Evolutionary conservation across 805 yeast species (phyloP), one percentile per base, ranked within the genome.

Genomic region (Yamadazyma tumulicola): DNA sequence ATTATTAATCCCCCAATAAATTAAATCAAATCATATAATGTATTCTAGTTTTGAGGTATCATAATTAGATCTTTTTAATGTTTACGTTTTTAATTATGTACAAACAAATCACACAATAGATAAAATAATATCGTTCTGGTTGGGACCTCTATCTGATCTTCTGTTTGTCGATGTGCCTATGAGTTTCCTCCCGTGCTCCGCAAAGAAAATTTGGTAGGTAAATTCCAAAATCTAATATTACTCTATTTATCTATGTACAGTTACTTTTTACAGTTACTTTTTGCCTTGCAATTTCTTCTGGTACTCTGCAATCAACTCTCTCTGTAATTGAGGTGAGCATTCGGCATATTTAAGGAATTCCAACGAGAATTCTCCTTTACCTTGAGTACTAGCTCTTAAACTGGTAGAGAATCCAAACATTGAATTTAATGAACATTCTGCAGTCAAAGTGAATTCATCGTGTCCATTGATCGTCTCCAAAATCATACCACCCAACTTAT

Each of bases 391-490:
- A 14, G 98, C 97, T 72, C 99, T 83, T 56, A 93, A 73, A 17
- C 86, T 78, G 6, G 97, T 85, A 6, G 97, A 96, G 57, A 93
- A 86, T 24, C 98, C 98, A 61, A 93, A 93, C 87, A 93, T 79
- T 43, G 85, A 77, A 69, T 89, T 89, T 65, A 93, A 77, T n/a
- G 97, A 84, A 69, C 97, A 91, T 61, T 93, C 97, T 20, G 97
- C 94, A 37, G 78, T 76, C 42, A 93, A 79, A 8, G 95, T 85
- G 65, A 93, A 91, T 59, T 93, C 99, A 49, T 93, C 98, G 38
- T 83, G 79, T 19, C 88, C 91, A 56, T 89, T 86, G 54, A 87
- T 96, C 17, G 97, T 91, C 51, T 93, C 97, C 56, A 79, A 78
- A 51, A 93, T 93, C 58, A 89, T 77, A 35, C 97, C 98, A 47